Base-by-base conservation (phyloP, 257 asterid genomes). In the Voacanga thouarsii region DNA sequence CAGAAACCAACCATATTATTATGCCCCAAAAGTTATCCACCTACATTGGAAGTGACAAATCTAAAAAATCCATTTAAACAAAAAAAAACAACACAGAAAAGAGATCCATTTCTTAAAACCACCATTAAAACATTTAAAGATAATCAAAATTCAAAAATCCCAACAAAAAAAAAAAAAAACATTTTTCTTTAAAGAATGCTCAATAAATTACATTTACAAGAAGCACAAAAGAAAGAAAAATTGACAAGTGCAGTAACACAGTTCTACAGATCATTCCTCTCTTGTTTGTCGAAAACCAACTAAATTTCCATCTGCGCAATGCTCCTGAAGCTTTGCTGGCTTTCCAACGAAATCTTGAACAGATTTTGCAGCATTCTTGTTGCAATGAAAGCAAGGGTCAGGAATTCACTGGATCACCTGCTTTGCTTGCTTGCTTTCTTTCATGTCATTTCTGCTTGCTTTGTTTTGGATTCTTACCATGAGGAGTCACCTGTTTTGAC, bases 401-500 rank as follows among this genome's bases (percentile, higher is more conserved):
- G 30, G 43, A 26, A 23, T 39, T 43, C 30, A 37, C 50, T 19
- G 19, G 51, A 8, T 39, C 28, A 19, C 47, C 47, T 7, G 39
- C 72, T 41, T n/a, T 33, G 37, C 2, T 33, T 33, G 37, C 37
- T 33, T 39, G 49, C 43, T 78, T 77, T 30, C 77, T 73, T 7
- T 50, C 6, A 50, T 24, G 24, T 28, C 66, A 41, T 50, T 73
- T 51, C 26, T 26, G 28, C 26, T 60, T 65, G 72, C 47, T 68
- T 70, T 78, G 79, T 66, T 41, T 44, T n/a, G 60, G 76, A 68
- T 61, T 86, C 80, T 89, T 84, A 12, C 37, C 82, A 23, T 55
- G 79, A 23, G 43, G 77, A 30, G 83, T 79, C 7, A 82, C 50
- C 80, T 84, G 87, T 68, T 86, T 83, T 50, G 91, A 80, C 85